phyloP scores from a whole-genome alignment of 2,329 filamentous ascomycete species.

The Ascochyta viciae-villosae region DNA sequence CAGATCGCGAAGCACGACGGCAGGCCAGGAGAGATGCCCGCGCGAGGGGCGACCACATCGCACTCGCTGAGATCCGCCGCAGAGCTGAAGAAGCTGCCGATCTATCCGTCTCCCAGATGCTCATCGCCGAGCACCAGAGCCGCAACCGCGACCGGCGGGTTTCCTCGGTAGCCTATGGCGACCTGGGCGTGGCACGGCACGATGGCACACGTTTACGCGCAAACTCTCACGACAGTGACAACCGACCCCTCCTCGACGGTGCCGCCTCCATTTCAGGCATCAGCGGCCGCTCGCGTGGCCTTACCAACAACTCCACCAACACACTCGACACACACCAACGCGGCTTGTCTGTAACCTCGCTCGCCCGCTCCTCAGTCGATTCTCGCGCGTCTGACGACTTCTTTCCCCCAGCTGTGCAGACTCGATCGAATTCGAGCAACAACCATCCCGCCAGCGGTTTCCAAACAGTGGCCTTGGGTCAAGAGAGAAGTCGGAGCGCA shows the following conservation, averaged over 20 bases:
- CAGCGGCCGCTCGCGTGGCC: conserved; percentile 32
- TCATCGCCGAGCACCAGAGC: conserved; percentile 67
- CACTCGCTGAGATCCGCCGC: conserved; percentile 67
- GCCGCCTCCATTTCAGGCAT: conserved; percentile 67
- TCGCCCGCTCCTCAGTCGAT: conserved; percentile 43
- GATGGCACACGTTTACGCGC: conserved; percentile 79
- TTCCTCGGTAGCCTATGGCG: conserved; percentile 78
- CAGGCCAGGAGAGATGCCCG: conserved; percentile 74
- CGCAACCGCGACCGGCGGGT: conserved; percentile 70
- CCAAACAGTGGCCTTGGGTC: conserved; percentile 52
- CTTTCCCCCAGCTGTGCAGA: conserved; percentile 35
- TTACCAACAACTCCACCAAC: conserved; percentile 29
- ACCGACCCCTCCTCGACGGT: conserved; percentile 73
- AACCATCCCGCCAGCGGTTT: conserved; percentile 47
- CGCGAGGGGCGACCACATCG: conserved; percentile 70
- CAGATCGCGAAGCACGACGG: conserved; percentile 79
- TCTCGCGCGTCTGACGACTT: conserved; percentile 49
- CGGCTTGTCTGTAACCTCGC: conserved; percentile 53
- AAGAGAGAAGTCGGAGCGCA: conserved; percentile 43
- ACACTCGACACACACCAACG: conserved; percentile 50
- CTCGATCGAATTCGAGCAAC: conserved; percentile 25
- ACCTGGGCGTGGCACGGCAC: conserved; percentile 76
- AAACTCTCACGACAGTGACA: conserved; percentile 76
- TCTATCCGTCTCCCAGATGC: conserved; percentile 51
- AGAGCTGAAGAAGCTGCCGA: conserved; percentile 55